phyloP scores from a whole-genome alignment of 2,329 filamentous ascomycete species.

The Fusarium sp. region DNA sequence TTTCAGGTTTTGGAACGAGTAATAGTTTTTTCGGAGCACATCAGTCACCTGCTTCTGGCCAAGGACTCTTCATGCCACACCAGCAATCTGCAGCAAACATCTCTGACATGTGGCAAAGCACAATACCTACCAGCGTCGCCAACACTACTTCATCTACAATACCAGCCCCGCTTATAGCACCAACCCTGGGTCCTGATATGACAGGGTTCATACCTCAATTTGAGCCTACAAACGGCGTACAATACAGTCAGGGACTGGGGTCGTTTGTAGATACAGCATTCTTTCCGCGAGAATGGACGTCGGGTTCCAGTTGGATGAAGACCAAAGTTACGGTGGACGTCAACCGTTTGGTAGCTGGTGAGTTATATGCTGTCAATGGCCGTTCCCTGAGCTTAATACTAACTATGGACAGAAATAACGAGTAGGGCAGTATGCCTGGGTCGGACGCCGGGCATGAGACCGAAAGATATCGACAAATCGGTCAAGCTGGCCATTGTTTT shows the following conservation, averaged over 20 bases:
- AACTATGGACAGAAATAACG: conserved; percentile 51
- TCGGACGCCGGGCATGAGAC: conserved; percentile 54
- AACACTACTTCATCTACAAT: conserved; percentile 20
- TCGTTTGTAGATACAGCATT: conserved; percentile 29
- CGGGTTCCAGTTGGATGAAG: conserved; percentile 42
- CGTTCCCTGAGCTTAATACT: neutral
- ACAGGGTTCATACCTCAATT: conserved; percentile 16
- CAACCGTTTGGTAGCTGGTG: conserved; percentile 51
- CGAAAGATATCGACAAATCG: conserved; percentile 53
- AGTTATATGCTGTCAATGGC: conserved; percentile 3
- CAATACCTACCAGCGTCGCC: conserved; percentile 20
- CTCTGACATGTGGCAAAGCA: conserved; percentile 29
- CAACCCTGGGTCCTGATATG: conserved; percentile 19
- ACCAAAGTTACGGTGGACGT: conserved; percentile 54
- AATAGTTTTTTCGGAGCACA: conserved; percentile 29
- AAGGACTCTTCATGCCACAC: conserved; percentile 15
- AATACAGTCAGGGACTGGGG: conserved; percentile 18
- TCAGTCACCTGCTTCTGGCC: neutral
- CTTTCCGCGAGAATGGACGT: conserved; percentile 34
- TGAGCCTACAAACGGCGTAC: neutral
- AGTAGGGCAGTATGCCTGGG: conserved; percentile 55
- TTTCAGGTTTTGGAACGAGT: conserved; percentile 5
- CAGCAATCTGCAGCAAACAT: conserved; percentile 6
- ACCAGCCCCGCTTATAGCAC: conserved; percentile 8
- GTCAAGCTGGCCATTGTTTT: conserved; percentile 40